Evolutionary conservation across 2,329 filamentous ascomycete genomes (phyloP), one percentile per base, ranked within the genome.

Genomic region (Colletotrichum australisinense): DNA sequence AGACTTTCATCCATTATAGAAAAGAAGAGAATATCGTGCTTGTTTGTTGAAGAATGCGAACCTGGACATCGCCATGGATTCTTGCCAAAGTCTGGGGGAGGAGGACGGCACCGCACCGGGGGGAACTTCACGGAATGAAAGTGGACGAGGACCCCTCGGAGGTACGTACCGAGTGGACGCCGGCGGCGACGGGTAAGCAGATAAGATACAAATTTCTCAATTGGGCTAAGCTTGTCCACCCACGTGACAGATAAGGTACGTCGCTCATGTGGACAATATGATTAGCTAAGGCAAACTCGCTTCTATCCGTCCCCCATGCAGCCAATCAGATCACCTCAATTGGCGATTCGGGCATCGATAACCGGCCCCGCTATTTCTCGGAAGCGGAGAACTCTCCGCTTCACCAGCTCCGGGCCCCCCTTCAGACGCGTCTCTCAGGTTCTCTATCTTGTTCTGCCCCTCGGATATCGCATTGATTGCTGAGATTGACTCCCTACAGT

Each of bases 181-280:
- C 38, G 38, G 35, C 35, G 59, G 55, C 52, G 42, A 19, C 9
- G 30, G 28, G 52, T 35, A 32, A 63, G 60, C 35, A 14, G 66
- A 68, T 68, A 68, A 64, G 53, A 63, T 38, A 28, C 5, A 12
- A 24, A 30, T 22, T 53, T 12, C 16, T 24, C 11, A 12, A 64
- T 65, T 28, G 5, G 52, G 67, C n/a, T 12, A 64, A 65, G 67
- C 53, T 65, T 69, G 67, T 69, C 67, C 67, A 69, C 60, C 60
- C 59, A 64, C 67, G 60, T 69, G 67, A 69, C 30, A 3, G 38
- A 19, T 19, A 42, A 26, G 8, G 19, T 8, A 11, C 28, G 1
- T 12, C 19, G n/a, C 16, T 19, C 14, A 19, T 7, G 60, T 58
- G 67, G 67, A 69, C 59, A 64, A 19, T 22, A 7, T 6, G 16